Evolutionary conservation across 352 stramenopile genomes (phyloP), one percentile per base, ranked within the genome.

Genomic region (Phytophthora megakarya): DNA sequence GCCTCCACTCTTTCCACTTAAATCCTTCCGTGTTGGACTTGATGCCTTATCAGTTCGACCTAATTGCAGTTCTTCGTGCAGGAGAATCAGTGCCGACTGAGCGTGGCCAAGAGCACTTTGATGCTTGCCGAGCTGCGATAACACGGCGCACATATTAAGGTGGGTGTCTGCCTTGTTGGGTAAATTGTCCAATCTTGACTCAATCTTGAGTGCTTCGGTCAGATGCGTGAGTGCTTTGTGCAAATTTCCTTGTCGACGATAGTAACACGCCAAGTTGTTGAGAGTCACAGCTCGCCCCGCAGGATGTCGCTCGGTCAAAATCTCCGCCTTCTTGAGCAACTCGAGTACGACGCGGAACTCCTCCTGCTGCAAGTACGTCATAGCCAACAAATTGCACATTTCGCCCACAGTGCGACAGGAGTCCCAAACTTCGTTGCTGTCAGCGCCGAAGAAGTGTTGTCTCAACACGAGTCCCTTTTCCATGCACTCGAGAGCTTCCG

Each of bases 231-330:
- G 79, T 32, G 93, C 88, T 33, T 94, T 88, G 72, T 97, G 90
- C 30, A 98, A 75, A 51, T 97, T 96, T 2, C 91, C 90, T 32
- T 93, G 90, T 15, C 92, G 81, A 13, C 93, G 80, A 47, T 98
- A 98, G 60, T 97, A 98, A 48, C 94, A 98, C 8, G 93, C 95
- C 33, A 98, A 76, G 68, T 98, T 98, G 55, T 98, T 98, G 48
- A 97, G 92, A 7, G 95, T 98, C 18, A 97, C 91, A 15, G 95
- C 95, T 8, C 83, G 70, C 0, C 84, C 92, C 5, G 83, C 70
- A 0, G 85, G 73, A 51, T 98, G 86, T 38, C 88, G 73, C 49
- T 98, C 90, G 0, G 92, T 97, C 8, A 98, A 72, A 55, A 98
- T 97, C 66, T 98, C 93, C 2, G 94, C 94, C 61, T 98, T 98